Base-by-base conservation (phyloP, 306 rosid genomes). In the Gleditsia sinensis region DNA sequence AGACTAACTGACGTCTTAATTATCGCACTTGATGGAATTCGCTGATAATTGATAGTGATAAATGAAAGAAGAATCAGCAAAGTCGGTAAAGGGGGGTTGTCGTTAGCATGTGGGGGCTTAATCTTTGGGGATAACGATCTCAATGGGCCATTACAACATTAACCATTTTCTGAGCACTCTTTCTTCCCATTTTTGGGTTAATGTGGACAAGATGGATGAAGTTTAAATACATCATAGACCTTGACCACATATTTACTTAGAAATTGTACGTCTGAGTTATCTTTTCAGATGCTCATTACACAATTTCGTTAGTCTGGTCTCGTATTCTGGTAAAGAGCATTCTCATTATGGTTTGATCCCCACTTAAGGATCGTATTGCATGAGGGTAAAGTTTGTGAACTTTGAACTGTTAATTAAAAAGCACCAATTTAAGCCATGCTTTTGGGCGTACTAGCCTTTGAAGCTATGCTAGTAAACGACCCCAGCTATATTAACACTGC, bases 161-260 rank as follows among this genome's bases (percentile, higher is more conserved):
- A 36, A 51, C 54, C 24, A 75, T 65, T 53, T 39, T 53, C 62
- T 49, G 51, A 60, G 39, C 70, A n/a, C n/a, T n/a, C n/a, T n/a
- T n/a, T n/a, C 64, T 27, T 40, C 24, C 25, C 17, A 46, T 54
- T 75, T 54, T 75, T 65, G 74, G 65, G 67, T 40, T 65, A 27
- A 55, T 48, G 66, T 54, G 49, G 67, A 75, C 67, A 75, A 42
- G 33, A 65, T 65, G 45, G 65, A 40, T n/a, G n/a, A n/a, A n/a
- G n/a, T 17, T n/a, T 54, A 2, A 55, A 65, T 65, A 66, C 49
- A 17, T 48, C 45, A 43, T 5, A 53, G 34, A 53, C 80, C 58
- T 46, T 59, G 24, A 32, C 60, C 59, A 72, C 8, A 25, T 54
- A 53, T 70, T 36, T 21, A 25, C 19, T 28, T 28, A 32, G n/a